Evolutionary conservation across 1,284 basidiomycete species (phyloP).

Genomic region (Caloboletus inedulis): DNA sequence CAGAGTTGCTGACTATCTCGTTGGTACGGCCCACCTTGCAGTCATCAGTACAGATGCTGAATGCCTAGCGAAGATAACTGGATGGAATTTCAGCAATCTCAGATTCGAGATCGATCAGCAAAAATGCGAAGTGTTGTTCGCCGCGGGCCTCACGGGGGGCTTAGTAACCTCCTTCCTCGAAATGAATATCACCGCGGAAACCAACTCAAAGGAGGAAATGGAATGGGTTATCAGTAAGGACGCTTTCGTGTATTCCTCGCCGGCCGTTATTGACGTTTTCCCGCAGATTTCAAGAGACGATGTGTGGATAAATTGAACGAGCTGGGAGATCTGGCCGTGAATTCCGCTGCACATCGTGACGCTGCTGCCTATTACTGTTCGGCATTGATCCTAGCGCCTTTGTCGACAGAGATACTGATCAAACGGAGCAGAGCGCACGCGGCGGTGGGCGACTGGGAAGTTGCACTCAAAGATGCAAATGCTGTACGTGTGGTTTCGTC

Average conservation of each 20-base stretch:
- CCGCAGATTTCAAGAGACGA: conserved; percentile 11
- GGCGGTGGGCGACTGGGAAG: conserved; percentile 2
- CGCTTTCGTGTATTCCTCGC: neutral
- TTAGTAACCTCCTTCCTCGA: conserved; percentile 12
- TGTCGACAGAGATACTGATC: neutral
- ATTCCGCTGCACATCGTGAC: conserved; percentile 8
- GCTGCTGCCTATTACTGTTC: conserved; percentile 11
- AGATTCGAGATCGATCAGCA: conserved; percentile 6
- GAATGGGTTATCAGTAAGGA: conserved; percentile 11
- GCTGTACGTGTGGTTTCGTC: conserved; percentile 7
- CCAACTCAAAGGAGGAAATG: neutral
- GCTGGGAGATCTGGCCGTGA: conserved; percentile 9
- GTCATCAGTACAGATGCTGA: conserved; percentile 4
- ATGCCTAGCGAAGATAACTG: conserved; percentile 11
- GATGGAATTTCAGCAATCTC: conserved; percentile 15
- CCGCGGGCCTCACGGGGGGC: conserved; percentile 4
- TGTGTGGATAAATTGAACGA: conserved; percentile 13
- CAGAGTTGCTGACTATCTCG: conserved; percentile 18
- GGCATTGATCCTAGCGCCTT: conserved; percentile 10
- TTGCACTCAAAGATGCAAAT: conserved; percentile 17
- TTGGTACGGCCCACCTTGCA: conserved; percentile 10
- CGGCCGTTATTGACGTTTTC: neutral
- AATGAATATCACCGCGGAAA: neutral
- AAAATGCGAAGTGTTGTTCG: conserved; percentile 17
- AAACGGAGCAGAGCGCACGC: conserved; percentile 11